Base-by-base conservation (phyloP, 441 rosid species). In the Isatis lusitanica region DNA sequence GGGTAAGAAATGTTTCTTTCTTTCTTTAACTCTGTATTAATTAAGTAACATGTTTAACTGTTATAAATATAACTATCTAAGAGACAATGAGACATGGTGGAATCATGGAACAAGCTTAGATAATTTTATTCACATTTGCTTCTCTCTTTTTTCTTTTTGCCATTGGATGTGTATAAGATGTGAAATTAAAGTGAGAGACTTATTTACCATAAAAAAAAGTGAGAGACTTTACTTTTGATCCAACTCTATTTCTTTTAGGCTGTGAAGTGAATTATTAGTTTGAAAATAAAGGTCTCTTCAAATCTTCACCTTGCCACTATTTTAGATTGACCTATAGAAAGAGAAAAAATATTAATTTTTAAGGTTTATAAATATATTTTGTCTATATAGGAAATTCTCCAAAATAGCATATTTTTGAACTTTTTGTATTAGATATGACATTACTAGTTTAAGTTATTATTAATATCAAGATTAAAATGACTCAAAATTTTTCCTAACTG, bases 1-100 rank as follows among this genome's bases (percentile, higher is more conserved):
- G 18, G 40, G 76, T 63, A 52, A 43, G 55, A 59, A 67, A 68
- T 60, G 63, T 58, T 59, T 65, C 40, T 64, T 24, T 73, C 40
- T 65, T 55, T 9, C 47, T 57, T 50, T 36, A 21, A 21, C 24
- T 9, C 1, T 36, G 0, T 3, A 51, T 50, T 65, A 43, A 40
- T 30, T 31, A 15, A 38, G 24, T 38, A 21, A 38, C 61, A 48
- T 67, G 15, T 13, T 50, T 66, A 16, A 64, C 57, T 65, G 50
- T 33, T 47, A 56, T 44, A 55, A 21, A 16, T 35, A 38, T 21
- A 21, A 21, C 24, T 21, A 21, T 21, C 1, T 21, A 9, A 46
- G 21, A 58, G 61, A 11, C 59, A 74, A 9, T 36, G 21, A 58
- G 61, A 11, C 59, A 74, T 24, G 31, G 55, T 48, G 55, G 55